Conservation (phyloP, 805 yeast species). For the Saccharomycopsis capsularis region DNA sequence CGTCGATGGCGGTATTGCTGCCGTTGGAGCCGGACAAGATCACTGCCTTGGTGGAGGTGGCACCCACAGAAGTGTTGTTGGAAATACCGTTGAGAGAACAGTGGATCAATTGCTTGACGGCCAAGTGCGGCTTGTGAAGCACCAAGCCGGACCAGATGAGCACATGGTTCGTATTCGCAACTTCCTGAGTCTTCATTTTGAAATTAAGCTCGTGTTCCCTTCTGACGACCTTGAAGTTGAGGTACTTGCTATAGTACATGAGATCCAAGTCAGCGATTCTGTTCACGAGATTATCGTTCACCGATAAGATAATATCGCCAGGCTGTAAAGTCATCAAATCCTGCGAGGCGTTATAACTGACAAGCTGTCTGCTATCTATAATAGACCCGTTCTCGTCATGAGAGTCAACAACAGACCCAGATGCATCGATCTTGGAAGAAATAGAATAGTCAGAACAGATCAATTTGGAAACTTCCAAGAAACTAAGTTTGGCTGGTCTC, state of each 20-base stretch:
- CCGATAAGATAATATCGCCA: constrained; percentile 21
- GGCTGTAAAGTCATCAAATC: constrained; percentile 22
- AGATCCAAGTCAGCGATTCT: constrained; percentile 22
- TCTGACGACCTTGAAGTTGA: constrained; percentile 22
- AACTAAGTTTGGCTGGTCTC: constrained; percentile 15
- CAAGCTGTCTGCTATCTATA: constrained; percentile 18
- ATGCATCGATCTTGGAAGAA: constrained; percentile 18
- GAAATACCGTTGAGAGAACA: constrained; percentile 21
- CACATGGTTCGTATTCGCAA: constrained; percentile 21
- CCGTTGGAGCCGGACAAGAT: constrained; percentile 14
- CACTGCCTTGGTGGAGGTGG: constrained; percentile 21
- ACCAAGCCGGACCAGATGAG: constrained; percentile 22
- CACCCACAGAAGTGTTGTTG: constrained; percentile 21
- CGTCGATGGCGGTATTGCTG: constrained; percentile 10
- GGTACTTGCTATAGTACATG: constrained; percentile 21
- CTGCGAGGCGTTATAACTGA: constrained; percentile 10
- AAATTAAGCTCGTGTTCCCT: constrained; percentile 21
- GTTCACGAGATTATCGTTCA: constrained; percentile 21
- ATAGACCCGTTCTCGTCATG: constrained; percentile 11
- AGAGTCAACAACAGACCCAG: constrained; percentile 11
- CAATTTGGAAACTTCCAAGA: constrained; percentile 21
- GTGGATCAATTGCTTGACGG: constrained; percentile 21
- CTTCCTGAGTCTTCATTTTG: constrained; percentile 22
- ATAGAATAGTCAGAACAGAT: constrained; percentile 21
- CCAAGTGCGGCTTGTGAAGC: constrained; percentile 22